Evolutionary conservation across 1,284 basidiomycete genomes (phyloP), one percentile per base, ranked within the genome.

Genomic region (Trichosporon sp.): DNA sequence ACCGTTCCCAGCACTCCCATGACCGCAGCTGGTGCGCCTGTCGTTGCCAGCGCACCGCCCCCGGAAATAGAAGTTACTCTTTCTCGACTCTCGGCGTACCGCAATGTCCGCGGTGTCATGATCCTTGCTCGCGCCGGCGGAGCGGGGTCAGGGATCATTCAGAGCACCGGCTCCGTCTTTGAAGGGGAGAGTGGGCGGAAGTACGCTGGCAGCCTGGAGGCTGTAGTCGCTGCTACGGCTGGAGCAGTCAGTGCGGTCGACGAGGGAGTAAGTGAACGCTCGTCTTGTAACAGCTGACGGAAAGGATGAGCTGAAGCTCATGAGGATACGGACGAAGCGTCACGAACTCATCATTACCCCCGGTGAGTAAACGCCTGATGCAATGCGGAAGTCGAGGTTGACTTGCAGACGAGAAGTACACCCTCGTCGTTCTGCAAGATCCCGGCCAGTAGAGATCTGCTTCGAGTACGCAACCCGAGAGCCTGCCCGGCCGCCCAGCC

Each of bases 341-440:
- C 94, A 97, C 81, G 95, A 97, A 80, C 87, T 97, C 71, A 93
- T 97, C 89, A 94, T 97, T 73, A 94, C 94, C 2, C 94, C 94
- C 72, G 92, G 94, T 94, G 71, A 61, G 89, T 85, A 4, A 43
- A 35, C 16, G 6, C 4, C 8, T 16, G 51, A n/a, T 32, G 51
- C 35, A 21, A 40, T 40, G 38, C 54, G 72, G 32, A 12, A 6
- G 76, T 43, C 54, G 14, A 31, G 4, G 19, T 68, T 70, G 19
- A 73, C 63, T 40, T 4, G 4, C 81, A 94, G 93, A 93, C 77
- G 90, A 91, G 72, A 87, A 88, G 77, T 94, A 91, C 84, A 85
- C 94, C n/a, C 87, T 94, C 31, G 92, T 91, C 7, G 91, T 94
- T 6, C 85, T 94, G 26, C 92, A 94, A 79, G 92, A 94, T 81